Evolutionary conservation across 2,329 filamentous ascomycete genomes (phyloP), one percentile per base, ranked within the genome.

Genomic region (Fonsecaea erecta): DNA sequence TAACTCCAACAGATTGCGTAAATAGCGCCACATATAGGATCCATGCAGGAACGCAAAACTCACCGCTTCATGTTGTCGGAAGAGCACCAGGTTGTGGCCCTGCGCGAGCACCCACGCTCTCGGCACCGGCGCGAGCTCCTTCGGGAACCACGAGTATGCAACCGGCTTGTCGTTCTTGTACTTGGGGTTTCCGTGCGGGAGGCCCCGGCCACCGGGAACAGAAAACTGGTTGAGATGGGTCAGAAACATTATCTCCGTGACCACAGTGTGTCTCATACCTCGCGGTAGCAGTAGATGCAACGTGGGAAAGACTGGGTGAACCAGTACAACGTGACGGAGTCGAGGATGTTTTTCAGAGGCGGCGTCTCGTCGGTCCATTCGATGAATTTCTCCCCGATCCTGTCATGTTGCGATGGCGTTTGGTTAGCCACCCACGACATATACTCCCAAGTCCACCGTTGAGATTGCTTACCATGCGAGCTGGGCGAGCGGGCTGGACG

Each of bases 401-500:
- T 82, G 26, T 14, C n/a, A 37, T 5, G 11, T 9, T 18, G 18
- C 34, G 46, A 11, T 28, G 24, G 9, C 24, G 11, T 7, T 30
- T 35, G 26, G 30, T 48, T 32, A 40, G 32, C n/a, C 34, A 16
- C 12, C 12, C 14, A 21, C 3, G 28, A 30, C 8, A 56, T 26
- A 35, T 56, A n/a, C 2, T 3, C 21, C 28, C 8, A 4, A 26
- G 16, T 14, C 14, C 37, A 26, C 43, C 30, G 6, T 26, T 21
- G 21, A 24, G 32, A 40, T 56, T 40, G 1, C 60, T 48, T 68
- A 74, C 81, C 86, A 89, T 6, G 82, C 80, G 1, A 89, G 77
- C 21, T 88, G 71, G 0, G 85, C 83, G 1, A 88, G 66, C 0
- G 87, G 86, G 35, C 77, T 86, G 3, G 82, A 76, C 2, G 80